phyloP scores from a whole-genome alignment of 2,329 filamentous ascomycete species.

The Tothia fuscella region DNA sequence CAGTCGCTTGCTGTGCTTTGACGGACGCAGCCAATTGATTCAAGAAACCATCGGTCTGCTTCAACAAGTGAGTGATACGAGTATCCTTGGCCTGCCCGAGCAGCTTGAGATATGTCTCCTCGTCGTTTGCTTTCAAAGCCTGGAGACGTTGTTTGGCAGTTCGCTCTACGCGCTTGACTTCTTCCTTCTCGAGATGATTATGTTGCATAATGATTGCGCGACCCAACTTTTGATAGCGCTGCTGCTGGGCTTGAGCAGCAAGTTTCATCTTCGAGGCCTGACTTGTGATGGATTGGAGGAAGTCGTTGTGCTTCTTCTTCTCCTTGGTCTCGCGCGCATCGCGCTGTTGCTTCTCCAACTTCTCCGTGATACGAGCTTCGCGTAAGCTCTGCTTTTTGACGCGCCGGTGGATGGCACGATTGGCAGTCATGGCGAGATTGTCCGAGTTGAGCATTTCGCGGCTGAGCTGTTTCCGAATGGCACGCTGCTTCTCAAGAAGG shows the following conservation, averaged over 20 bases:
- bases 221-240: slow-evolving; percentile 73
- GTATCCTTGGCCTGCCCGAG: slow-evolving; percentile 98
- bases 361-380: slow-evolving; percentile 94
- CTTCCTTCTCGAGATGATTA: slow-evolving; percentile 95
- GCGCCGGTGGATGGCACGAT: slow-evolving; percentile 77
- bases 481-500: slow-evolving; percentile 77
- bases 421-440: slow-evolving; percentile 94
- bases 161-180: slow-evolving; percentile 94
- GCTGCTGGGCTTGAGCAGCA: slow-evolving; percentile 53
- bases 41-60: slow-evolving; percentile 95
- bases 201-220: slow-evolving; percentile 83
- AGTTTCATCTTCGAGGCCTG: slow-evolving; percentile 70
- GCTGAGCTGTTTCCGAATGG: slow-evolving; percentile 74
- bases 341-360: slow-evolving; percentile 96
- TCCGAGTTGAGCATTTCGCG: slow-evolving; percentile 91
- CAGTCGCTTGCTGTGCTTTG: slow-evolving; percentile 80
- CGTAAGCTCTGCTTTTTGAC: slow-evolving; percentile 96
- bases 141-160: slow-evolving; percentile 99
- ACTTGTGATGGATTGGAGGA: slow-evolving; percentile 72
- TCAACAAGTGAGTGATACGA: slow-evolving; percentile 92
- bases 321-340: slow-evolving; percentile 92
- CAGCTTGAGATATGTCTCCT: slow-evolving; percentile 96
- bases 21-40: slow-evolving; percentile 91
- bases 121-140: slow-evolving; percentile 95
- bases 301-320: slow-evolving; percentile 94